Base-by-base conservation (phyloP, 2,329 filamentous ascomycete genomes). In the Pleoardoris graminearum region DNA sequence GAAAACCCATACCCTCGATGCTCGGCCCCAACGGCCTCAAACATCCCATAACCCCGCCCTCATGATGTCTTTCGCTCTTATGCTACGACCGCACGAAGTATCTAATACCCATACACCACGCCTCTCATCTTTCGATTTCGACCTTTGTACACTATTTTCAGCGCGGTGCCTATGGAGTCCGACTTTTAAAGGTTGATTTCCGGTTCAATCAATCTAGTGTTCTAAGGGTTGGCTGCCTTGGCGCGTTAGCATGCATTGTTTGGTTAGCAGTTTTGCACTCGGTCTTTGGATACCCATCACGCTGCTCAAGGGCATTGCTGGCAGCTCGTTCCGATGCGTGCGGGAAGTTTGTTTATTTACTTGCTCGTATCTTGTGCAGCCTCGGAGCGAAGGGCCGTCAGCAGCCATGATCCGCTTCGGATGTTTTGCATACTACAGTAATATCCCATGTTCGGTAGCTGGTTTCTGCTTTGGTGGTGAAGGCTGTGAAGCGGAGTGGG, bases 1-100 rank as follows among this genome's bases (percentile, higher is more conserved):
- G 79, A 30, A 81, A 80, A 63, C 78, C 78, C 2, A 78, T 80
- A 42, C 77, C 78, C 7, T 73, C 70, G 10, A 70, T 74, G 70
- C 61, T 74, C 21, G 70, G 70, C 21, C 68, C 69, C 11, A 69
- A 68, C 47, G 62, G 63, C 36, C 47, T 39, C 17, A 51, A 49
- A 32, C 50, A 49, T 29, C 59, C 66, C 10, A 55, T 64, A 52
- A 66, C 64, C 36, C 66, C 67, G 36, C 63, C 65, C 44, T 69
- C 57, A 60, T 68, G 58, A 68, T 43, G 7, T 43, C 30, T 10
- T 35, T 21, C 29, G 4, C 29, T 11, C 11, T 37, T 39, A 32
- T 41, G 46, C 36, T 41, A 36, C 29, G 47, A 50, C 37, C 47
- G 29, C 25, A 50, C 38, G 37, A 50, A 51, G 21, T 38, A 46